Base-by-base conservation (phyloP, 2,329 filamentous ascomycete genomes). In the Ophiosphaerella korrae region DNA sequence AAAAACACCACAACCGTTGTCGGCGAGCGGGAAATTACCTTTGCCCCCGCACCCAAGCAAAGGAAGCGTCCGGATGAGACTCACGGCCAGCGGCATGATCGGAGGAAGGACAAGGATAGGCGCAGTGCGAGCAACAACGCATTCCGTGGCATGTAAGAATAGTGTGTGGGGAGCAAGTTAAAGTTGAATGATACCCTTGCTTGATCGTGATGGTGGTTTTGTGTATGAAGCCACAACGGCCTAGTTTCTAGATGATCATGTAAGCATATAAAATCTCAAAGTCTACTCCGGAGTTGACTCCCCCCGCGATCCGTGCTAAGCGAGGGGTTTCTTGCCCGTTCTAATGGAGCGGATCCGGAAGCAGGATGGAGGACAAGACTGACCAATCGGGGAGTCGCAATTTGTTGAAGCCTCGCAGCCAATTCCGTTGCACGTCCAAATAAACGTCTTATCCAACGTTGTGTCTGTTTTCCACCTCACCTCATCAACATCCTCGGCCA, bases 81-180 rank as follows among this genome's bases (percentile, higher is more conserved):
- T 7, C 55, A 54, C 23, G 68, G 63, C 6, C 62, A 68, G 49
- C 51, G 67, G 40, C 60, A 66, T 31, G 67, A 70, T 47, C 57
- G 70, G 70, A 77, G 76, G 60, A 78, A 77, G 57, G 75, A 78
- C 53, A 78, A 78, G 50, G 76, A 78, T 24, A 83, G 89, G 64
- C 79, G 89, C 64, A 92, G 88, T 73, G 89, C 89, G 43, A 91
- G 88, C 74, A 82, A 82, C 45, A 92, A 93, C 74, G 86, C 86
- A 35, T 89, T 92, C 72, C 83, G 88, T 70, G 82, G 80, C 66
- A 80, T 90, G 78, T 88, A 67, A 50, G 45, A 31, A 9, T 14
- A 18, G 23, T 26, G 12, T 18, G 42, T 24, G 32, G 37, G 26
- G 29, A 13, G 45, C 11, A 31, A 13, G 35, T 16, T 14, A 23